Base-by-base conservation (phyloP, 805 yeast genomes). In the Ogataea kodamae region DNA sequence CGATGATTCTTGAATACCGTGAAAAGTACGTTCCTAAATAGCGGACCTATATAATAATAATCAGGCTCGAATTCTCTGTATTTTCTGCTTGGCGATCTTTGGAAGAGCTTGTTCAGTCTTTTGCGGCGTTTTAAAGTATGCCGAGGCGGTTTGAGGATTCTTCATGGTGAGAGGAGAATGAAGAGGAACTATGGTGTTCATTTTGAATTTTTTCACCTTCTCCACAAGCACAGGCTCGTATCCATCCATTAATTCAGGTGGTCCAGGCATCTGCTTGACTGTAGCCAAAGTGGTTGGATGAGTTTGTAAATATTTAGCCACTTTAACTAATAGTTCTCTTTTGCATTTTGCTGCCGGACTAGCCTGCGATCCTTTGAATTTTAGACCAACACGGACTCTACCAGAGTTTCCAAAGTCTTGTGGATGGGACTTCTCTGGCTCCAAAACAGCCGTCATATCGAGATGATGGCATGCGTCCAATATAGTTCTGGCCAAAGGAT, bases 341-440 rank as follows among this genome's bases (percentile, higher is more conserved):
- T 89, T 88, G 42, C 72, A 74, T 34, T 58, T 59, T 22, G 65
- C 29, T n/a, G 35, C 15, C 17, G 53, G 48, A 11, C 56, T 54
- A 9, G 61, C 65, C 8, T 68, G 55, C 17, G 58, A 48, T 2
- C 76, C 78, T 29, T 72, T 70, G 37, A 35, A 50, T 50, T 77
- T 81, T 24, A 86, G 46, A 27, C 77, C 65, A 14, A 88, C 81
- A 46, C 95, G 75, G 21, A 92, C 89, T 51, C 97, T 72, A n/a
- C 98, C 98, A 4, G 97, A 94, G 54, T 90, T 90, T 46, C 97
- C 95, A 72, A 81, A 92, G 61, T 90, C 97, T 59, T 89, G 95
- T 9, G 97, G 97, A 61, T 90, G 98, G 1, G 82, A 61, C 63
- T 88, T 92, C 40, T 82, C 86, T 41, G 90, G 78, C 60, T 85